phyloP scores from a whole-genome alignment of 208 protist genomes.

The Jaenimonas drosophilae region DNA sequence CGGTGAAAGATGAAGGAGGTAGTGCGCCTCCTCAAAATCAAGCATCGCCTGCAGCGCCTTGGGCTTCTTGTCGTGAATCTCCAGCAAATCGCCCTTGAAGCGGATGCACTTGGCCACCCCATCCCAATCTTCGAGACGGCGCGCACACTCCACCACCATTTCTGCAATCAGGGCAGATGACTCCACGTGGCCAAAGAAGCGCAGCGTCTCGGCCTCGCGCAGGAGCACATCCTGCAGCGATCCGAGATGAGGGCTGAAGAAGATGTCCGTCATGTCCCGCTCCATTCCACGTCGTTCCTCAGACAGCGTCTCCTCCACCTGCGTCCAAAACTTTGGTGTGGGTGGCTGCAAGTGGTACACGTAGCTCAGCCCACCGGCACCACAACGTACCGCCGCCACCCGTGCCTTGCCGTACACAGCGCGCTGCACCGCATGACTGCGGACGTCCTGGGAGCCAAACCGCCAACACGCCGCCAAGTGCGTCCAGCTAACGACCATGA shows the following conservation, averaged over 20 bases:
- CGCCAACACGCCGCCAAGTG: conserved; percentile 35
- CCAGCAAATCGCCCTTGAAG: conserved; percentile 7
- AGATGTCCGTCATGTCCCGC: not conserved
- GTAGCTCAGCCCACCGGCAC: conserved; percentile 9
- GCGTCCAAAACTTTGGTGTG: conserved; percentile 10
- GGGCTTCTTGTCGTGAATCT: conserved; percentile 4
- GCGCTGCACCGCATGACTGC: conserved; percentile 15
- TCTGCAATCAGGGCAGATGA: conserved; percentile 18
- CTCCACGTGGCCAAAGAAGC: conserved; percentile 23
- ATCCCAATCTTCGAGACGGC: conserved; percentile 7
- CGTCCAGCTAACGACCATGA: conserved; percentile 50
- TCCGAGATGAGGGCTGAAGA: conserved; percentile 15
- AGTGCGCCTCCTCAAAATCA: not conserved
- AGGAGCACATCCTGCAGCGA: conserved; percentile 28
- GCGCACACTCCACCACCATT: conserved; percentile 15
- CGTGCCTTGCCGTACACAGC: conserved; percentile 11
- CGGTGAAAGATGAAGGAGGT: conserved; percentile 4
- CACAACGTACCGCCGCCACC: conserved; percentile 17
- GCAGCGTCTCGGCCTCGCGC: conserved; percentile 27
- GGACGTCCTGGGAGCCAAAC: conserved; percentile 21
- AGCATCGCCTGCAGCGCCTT: conserved; percentile 3
- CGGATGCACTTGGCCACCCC: conserved; percentile 12
- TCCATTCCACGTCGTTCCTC: not conserved
- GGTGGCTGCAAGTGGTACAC: conserved; percentile 8
- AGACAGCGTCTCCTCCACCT: conserved; percentile 9